These are phyloP conservation scores for Penicillium sp. DNA, from an alignment of 2,329 filamentous ascomycete genomes.

Conservation along the genomic window DNA sequence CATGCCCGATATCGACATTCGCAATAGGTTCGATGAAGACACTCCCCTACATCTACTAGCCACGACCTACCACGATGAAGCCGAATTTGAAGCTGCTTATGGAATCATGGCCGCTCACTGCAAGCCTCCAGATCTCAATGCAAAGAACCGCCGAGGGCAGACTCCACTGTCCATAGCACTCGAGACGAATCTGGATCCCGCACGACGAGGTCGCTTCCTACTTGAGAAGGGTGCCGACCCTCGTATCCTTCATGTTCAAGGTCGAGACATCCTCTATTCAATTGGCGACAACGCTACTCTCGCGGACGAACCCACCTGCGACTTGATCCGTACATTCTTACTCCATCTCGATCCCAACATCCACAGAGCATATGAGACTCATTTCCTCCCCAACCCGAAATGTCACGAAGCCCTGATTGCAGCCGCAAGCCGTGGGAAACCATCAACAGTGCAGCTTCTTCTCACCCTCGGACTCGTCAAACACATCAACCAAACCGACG, in stretches of 20 bases:
- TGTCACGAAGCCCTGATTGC: slow-evolving; percentile 12
- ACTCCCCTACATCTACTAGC: slow-evolving; percentile 21
- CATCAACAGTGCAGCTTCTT: slow-evolving; percentile 13
- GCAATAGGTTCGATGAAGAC: slow-evolving; percentile 14
- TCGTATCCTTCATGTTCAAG: slow-evolving; percentile 4
- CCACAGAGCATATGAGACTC: slow-evolving; percentile 10
- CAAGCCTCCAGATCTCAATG: slow-evolving; percentile 17
- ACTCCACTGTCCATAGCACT: slow-evolving; percentile 20
- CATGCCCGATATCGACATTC: slow-evolving; percentile 14
- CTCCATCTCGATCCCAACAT: slow-evolving; percentile 8
- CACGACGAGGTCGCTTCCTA: slow-evolving; percentile 15
- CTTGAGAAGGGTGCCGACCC: slow-evolving; percentile 17
- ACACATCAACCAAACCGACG: slow-evolving; percentile 12
- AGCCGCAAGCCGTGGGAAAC: slow-evolving; percentile 14
- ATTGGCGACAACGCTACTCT: slow-evolving; percentile 17
- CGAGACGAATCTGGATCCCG: slow-evolving; percentile 15
- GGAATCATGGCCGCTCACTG: slow-evolving; percentile 16
- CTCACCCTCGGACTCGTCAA: slow-evolving; percentile 15
- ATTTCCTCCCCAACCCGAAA: slow-evolving; percentile 11
- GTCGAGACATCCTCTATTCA: slow-evolving; percentile 19
- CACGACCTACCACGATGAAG: slow-evolving; percentile 16
- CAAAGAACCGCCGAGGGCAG: slow-evolving; percentile 12
- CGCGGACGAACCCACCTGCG: slow-evolving; percentile 17
- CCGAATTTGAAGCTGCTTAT: slow-evolving; percentile 20
- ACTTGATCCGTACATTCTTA: slow-evolving; percentile 17